These are phyloP conservation scores for Diophrys sp. DNA, from an alignment of 73 alveolate genomes.

Conservation along the genomic window DNA sequence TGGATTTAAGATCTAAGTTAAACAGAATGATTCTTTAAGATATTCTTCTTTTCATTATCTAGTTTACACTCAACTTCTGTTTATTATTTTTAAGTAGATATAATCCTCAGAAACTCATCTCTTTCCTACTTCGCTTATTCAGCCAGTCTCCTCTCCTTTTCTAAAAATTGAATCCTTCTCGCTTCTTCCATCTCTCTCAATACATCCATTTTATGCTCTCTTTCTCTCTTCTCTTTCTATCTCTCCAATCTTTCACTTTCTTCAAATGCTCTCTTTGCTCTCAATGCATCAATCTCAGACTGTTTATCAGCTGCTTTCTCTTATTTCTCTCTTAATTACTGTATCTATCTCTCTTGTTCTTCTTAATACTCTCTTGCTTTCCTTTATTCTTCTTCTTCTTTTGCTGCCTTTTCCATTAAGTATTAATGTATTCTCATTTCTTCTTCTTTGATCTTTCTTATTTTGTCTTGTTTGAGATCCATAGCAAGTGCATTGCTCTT, in stretches of 20 bases:
- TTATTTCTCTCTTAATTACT: constrained; percentile 85
- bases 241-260: constrained; percentile 85
- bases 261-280: constrained; percentile 92
- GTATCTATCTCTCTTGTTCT: constrained; percentile 86
- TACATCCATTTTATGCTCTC: constrained; percentile 62
- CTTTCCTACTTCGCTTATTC: constrained; percentile 81
- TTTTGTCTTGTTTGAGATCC: constrained; percentile 66
- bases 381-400: constrained; percentile 75
- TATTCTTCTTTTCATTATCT: constrained; percentile 59
- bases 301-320: constrained; percentile 85
- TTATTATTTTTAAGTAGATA: constrained; percentile 78
- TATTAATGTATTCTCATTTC: constrained; percentile 76
- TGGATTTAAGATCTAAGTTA: constrained; percentile 81
- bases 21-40: constrained; percentile 59
- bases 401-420: constrained; percentile 66
- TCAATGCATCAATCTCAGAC: constrained; percentile 86
- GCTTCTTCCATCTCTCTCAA: constrained; percentile 76
- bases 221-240: constrained; percentile 82
- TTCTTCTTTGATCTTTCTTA: constrained; percentile 74
- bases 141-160: constrained; percentile 60
- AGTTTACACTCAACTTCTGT: constrained; percentile 61
- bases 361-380: constrained; percentile 58
- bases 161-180: constrained; percentile 52
- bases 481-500: constrained; percentile 76
- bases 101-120: constrained; percentile 82